Conservation (phyloP, 306 rosid genomes). For the Ochetophila trinervis region DNA sequence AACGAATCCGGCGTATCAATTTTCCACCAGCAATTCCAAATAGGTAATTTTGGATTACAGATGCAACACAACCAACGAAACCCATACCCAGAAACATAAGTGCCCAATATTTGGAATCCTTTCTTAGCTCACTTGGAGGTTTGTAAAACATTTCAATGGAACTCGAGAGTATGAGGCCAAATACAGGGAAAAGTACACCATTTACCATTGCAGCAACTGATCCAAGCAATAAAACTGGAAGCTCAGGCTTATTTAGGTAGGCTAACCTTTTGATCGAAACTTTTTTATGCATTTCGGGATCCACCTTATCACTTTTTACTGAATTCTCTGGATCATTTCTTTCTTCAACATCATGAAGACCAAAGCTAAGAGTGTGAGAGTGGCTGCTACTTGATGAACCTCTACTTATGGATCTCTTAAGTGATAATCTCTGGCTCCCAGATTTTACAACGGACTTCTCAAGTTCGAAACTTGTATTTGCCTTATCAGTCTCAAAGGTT, state of each 20-base stretch:
- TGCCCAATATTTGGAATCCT: conserved; percentile 27
- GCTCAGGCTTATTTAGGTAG: conserved; percentile 25
- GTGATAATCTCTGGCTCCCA: conserved; percentile 14
- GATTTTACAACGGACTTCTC: background rate
- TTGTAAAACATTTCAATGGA: conserved; percentile 16
- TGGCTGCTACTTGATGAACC: conserved; percentile 24
- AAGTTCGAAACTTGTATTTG: background rate
- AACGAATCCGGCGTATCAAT: conserved; percentile 41
- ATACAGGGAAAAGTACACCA: conserved; percentile 11
- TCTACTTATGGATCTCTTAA: conserved; percentile 13
- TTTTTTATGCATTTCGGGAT: background rate
- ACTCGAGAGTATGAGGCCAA: conserved; percentile 3
- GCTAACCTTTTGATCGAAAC: conserved; percentile 18
- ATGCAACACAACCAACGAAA: conserved; percentile 30
- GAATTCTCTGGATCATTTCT: background rate
- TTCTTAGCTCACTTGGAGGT: conserved; percentile 14
- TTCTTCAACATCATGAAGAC: background rate
- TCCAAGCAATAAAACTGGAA: conserved; percentile 21
- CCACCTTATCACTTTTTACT: no score
- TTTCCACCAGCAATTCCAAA: conserved; percentile 50
- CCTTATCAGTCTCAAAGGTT: conserved; percentile 1
- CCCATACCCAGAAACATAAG: conserved; percentile 41
- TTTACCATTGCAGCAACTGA: conserved; percentile 14
- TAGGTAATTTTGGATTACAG: conserved; percentile 43
- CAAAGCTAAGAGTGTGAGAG: background rate